Base-by-base conservation (phyloP, 371 early-diverging fungal species). In the Mucor irregularis region DNA sequence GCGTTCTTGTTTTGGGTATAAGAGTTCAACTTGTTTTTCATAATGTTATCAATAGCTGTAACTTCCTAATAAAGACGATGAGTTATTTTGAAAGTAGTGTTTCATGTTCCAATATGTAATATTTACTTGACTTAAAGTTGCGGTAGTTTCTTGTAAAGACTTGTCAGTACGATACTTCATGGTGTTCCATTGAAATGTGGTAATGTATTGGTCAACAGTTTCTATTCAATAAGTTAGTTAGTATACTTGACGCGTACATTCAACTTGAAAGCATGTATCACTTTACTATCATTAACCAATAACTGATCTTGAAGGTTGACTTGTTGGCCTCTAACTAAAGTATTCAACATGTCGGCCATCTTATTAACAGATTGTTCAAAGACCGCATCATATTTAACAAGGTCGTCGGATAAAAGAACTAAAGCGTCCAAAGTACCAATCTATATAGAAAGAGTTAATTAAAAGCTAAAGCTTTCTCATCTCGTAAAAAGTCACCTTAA, bases 81-180 rank as follows among this genome's bases (percentile, higher is more conserved):
- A n/a, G n/a, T n/a, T n/a, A n/a, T n/a, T n/a, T n/a, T n/a, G 24
- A 17, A 42, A 13, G 24, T 21, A 11, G 30, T 57, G 33, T 61
- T 45, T 44, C 31, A 42, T 53, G 4, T 33, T 34, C 52, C 11
- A n/a, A 26, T 50, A 54, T 53, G 28, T 25, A 38, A 35, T 1
- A 26, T 19, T 31, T 63, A 74, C 81, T 62, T 81, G 73, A 37
- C 62, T 66, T 29, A 98, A 83, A 44, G 85, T 73, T 30, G 87
- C 84, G 1, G 89, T 79, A 11, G 95, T 84, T 58, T 97, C 98
- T 48, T 86, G 82, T 57, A 97, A 71, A 6, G 94, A 82, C 71
- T 91, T 91, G 74, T 98, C 98, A 0, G 90, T 85, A 44, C 98
- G 85, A 70, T 95, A 98, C 72, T 95, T 96, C 88, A 94, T 89